Evolutionary conservation across 805 yeast species (phyloP).

Genomic region (Isabelozyma pseudorhagii): DNA sequence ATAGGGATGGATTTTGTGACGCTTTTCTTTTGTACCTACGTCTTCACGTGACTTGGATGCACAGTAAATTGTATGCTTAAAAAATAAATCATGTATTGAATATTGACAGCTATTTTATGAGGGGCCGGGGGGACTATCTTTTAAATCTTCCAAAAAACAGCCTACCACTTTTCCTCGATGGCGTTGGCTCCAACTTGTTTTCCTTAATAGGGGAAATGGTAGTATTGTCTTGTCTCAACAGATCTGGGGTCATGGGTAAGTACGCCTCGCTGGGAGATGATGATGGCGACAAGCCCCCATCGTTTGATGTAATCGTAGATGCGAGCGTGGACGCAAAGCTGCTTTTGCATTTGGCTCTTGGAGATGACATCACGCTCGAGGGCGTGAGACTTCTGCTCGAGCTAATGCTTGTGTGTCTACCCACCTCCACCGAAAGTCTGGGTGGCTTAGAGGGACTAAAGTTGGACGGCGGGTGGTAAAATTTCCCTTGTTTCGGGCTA

Average conservation of each 20-base stretch:
- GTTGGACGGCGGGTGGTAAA: background rate
- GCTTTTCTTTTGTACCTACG: too few species aligned
- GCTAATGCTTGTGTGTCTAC: background rate
- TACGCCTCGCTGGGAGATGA: background rate
- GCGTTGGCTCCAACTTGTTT: background rate
- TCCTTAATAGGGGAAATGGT: background rate
- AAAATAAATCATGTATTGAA: background rate
- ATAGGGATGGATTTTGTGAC: too few species aligned
- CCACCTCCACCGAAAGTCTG: background rate
- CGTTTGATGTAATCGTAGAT: background rate
- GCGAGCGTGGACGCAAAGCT: background rate
- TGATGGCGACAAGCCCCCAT: background rate
- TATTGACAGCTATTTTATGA: background rate
- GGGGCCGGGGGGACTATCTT: background rate
- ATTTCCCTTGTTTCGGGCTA: background rate
- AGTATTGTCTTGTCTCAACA: background rate
- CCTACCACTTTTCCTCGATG: background rate
- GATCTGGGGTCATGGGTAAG: background rate
- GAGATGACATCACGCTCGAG: conserved; percentile 1
- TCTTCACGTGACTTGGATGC: too few species aligned
- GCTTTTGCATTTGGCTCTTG: background rate
- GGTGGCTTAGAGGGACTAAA: background rate
- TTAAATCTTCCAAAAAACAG: background rate
- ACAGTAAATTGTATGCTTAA: too few species aligned
- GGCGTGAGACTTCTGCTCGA: background rate